Base-by-base conservation (phyloP, 2,329 filamentous ascomycete species). In the Rasamsonia emersonii region DNA sequence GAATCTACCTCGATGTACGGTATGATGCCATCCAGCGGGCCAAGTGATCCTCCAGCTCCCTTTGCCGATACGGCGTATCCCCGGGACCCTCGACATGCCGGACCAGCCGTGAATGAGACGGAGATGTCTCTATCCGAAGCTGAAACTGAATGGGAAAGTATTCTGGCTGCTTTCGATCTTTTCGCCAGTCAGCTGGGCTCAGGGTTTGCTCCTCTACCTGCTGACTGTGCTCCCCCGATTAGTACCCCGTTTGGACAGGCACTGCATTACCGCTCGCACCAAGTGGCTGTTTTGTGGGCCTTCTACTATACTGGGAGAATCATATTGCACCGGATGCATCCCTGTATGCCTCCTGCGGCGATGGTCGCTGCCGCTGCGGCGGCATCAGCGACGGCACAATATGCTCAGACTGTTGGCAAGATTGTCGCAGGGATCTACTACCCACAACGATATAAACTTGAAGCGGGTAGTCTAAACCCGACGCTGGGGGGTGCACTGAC, bases 241-340 rank as follows among this genome's bases (percentile, higher is more conserved):
- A 49, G 64, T 10, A 79, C 86, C 1, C 86, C 89, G 0, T 98
- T 95, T 50, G 89, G 91, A 0, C 73, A 76, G 2, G 81, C 84
- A 0, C 62, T 86, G 5, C 77, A 86, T 42, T 95, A 93, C 52
- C 75, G 84, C 18, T 89, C 83, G 2, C 89, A 86, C 54, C 79
- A 81, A n/a, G 82, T 96, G 41, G 84, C 83, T 3, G 81, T 84
- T 19, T 70, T 95, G 14, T 94, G 86, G 85, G 77, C 83, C 51
- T 81, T 88, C 42, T 88, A 84, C 54, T 82, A 93, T 57, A 84
- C 89, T 68, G 79, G 80, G 1, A 70, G 86, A 28, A 89, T 96
- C 36, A 71, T 88, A 33, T 71, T 91, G n/a, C 68, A 89, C 37
- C 74, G 91, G 19, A 71, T 79, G 1, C 88, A 95, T 45, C 91